Conservation (phyloP, 768 basidiomycete species). For the Mycena sanguinolenta region DNA sequence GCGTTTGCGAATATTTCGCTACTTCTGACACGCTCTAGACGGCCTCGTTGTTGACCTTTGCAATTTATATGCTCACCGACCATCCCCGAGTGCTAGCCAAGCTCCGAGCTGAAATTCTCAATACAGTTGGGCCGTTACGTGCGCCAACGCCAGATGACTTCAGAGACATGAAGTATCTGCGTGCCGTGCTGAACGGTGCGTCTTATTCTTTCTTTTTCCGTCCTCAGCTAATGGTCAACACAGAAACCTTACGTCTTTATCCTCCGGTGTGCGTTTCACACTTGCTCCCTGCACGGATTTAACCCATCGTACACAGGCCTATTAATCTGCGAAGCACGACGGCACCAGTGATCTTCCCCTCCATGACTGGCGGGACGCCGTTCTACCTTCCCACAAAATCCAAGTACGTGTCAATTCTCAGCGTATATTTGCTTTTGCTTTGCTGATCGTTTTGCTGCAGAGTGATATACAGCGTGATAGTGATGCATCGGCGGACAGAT, state of each 20-base stretch:
- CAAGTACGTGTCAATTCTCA: conserved; percentile 37
- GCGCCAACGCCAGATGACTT: conserved; percentile 69
- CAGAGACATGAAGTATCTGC: conserved; percentile 69
- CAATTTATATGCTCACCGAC: conserved; percentile 66
- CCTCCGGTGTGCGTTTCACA: conserved; percentile 57
- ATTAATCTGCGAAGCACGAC: conserved; percentile 37
- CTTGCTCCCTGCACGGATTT: neutral
- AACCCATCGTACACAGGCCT: neutral
- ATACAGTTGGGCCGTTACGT: conserved; percentile 56
- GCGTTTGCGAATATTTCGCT: neutral
- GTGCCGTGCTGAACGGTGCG: conserved; percentile 68
- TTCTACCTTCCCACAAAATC: conserved; percentile 58
- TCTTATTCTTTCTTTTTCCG: conserved; percentile 23
- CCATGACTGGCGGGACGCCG: conserved; percentile 48
- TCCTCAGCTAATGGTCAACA: neutral
- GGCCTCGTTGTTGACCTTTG: conserved; percentile 65
- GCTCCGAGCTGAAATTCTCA: conserved; percentile 66
- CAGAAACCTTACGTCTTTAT: conserved; percentile 64
- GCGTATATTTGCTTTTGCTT: neutral
- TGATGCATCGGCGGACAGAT: conserved; percentile 74
- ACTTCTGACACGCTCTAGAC: conserved; percentile 45
- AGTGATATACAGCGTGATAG: conserved; percentile 60
- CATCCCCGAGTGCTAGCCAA: conserved; percentile 60
- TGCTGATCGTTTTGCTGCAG: conserved; percentile 40
- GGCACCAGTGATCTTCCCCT: conserved; percentile 44